Evolutionary conservation across 2,329 filamentous ascomycete species (phyloP).

Genomic region (Diaporthe destruens): DNA sequence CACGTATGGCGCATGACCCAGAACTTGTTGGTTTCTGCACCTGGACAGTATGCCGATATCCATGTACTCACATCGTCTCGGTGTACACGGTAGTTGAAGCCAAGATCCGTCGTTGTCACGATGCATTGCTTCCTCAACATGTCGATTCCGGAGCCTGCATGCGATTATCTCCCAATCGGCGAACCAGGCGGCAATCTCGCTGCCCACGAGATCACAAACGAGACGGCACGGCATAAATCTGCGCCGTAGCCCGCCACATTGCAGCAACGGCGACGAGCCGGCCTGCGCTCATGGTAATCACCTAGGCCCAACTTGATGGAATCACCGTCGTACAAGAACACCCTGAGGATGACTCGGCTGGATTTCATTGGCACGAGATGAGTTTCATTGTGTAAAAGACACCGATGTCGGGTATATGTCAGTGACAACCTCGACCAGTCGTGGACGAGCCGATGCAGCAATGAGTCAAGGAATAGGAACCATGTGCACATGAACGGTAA

Average conservation of each 20-base stretch:
- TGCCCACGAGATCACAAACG: not conserved
- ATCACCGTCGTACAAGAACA: not conserved
- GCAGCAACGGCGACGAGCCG: not conserved
- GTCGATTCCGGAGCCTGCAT: not conserved
- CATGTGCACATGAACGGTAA: not conserved
- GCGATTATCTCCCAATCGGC: not conserved
- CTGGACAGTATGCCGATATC: not conserved
- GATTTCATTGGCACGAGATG: not conserved
- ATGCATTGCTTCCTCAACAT: not conserved
- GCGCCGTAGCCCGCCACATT: constrained; percentile 1
- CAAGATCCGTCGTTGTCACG: not conserved
- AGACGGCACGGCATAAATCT: not conserved
- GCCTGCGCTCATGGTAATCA: not conserved
- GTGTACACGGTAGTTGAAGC: not conserved
- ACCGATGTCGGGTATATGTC: constrained; percentile 8
- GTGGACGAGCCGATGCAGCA: constrained; percentile 12
- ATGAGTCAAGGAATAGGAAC: constrained; percentile 15
- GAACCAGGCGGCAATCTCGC: not conserved
- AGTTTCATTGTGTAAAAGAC: constrained; percentile 5
- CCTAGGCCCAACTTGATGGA: not conserved
- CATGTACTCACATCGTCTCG: not conserved
- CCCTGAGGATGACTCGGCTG: not conserved
- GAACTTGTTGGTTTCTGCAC: not conserved
- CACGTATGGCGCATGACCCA: not conserved
- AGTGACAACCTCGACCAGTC: constrained; percentile 2